Evolutionary conservation across 345 rosid genomes (phyloP).

Genomic region (Arabis hirsuta): DNA sequence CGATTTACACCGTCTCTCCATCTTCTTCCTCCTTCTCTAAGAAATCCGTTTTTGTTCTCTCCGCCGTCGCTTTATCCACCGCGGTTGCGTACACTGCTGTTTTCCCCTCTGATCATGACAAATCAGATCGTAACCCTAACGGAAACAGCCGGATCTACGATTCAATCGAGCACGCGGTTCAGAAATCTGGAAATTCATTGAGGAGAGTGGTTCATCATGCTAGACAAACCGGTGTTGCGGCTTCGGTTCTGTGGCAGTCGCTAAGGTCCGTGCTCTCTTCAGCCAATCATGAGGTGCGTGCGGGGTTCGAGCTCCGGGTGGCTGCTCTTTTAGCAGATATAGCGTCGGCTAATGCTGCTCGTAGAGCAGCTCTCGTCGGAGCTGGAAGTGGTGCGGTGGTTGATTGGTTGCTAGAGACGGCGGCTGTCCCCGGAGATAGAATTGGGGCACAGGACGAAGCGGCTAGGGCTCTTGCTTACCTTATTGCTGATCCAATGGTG

Average conservation of each 20-base stretch:
- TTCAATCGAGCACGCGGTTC: conserved; percentile 52
- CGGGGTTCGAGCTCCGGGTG: conserved; percentile 88
- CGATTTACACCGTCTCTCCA: conserved; percentile 35
- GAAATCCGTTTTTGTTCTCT: conserved; percentile 53
- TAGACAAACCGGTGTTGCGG: conserved; percentile 77
- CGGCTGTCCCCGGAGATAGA: conserved; percentile 60
- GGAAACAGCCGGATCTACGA: conserved; percentile 46
- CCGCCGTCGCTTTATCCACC: conserved; percentile 66
- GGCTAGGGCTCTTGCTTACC: conserved; percentile 87
- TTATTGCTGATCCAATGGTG: conserved; percentile 86
- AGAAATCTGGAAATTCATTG: conserved; percentile 64
- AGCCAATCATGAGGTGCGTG: conserved; percentile 92
- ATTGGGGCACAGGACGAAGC: conserved; percentile 88
- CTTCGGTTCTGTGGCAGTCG: conserved; percentile 90
- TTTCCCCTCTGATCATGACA: conserved; percentile 39
- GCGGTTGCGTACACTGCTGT: conserved; percentile 53
- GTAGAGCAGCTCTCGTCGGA: conserved; percentile 80
- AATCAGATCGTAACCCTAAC: conserved; percentile 30
- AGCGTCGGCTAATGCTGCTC: conserved; percentile 73
- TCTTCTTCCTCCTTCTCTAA: conserved; percentile 48
- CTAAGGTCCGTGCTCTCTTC: conserved; percentile 85
- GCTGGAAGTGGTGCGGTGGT: conserved; percentile 92
- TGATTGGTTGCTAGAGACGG: conserved; percentile 94
- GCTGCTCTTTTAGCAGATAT: conserved; percentile 91
- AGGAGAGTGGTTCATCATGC: conserved; percentile 62